Evolutionary conservation across 371 early-diverging fungal genomes (phyloP).

Genomic region (Syncephalastrum contaminatum): DNA sequence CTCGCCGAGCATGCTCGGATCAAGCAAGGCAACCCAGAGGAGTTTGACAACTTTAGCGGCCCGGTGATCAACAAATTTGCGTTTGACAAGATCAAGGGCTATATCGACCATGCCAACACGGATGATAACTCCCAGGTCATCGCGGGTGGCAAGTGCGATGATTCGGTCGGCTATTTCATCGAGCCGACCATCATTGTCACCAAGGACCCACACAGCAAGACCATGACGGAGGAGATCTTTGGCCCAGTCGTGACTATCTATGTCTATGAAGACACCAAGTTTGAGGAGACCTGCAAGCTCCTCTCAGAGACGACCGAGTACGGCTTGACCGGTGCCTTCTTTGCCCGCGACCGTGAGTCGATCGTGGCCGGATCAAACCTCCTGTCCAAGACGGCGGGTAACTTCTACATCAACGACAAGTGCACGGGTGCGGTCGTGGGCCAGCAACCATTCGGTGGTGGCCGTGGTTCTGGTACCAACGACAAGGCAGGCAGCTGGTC

Average conservation of each 20-base stretch:
- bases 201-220: constrained; percentile 80
- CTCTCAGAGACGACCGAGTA: constrained; percentile 83
- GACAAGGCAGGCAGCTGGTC: constrained; percentile 93
- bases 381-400: constrained; percentile 92
- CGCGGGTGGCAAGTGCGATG: constrained; percentile 82
- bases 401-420: constrained; percentile 99
- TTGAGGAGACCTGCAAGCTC: constrained; percentile 71
- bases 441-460: constrained; percentile 98
- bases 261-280: constrained; percentile 86
- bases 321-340: constrained; percentile 89
- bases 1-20: constrained; percentile 70
- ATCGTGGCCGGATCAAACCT: constrained; percentile 71
- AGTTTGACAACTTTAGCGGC: constrained; percentile 77
- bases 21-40: constrained; percentile 82
- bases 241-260: constrained; percentile 95
- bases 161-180: constrained; percentile 87
- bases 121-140: constrained; percentile 70
- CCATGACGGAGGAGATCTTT: constrained; percentile 95
- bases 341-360: constrained; percentile 87
- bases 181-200: constrained; percentile 92
- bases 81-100: constrained; percentile 90
- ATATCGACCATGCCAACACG: constrained; percentile 76
- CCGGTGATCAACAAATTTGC: constrained; percentile 90
- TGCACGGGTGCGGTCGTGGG: constrained; percentile 98
- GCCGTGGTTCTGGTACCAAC: constrained; percentile 94